A percentile compares a stretch with the other conserved stretches of the same genome.
phyloP scores from a whole-genome alignment of 163 green algal species.

The Chloroidium sp. region DNA sequence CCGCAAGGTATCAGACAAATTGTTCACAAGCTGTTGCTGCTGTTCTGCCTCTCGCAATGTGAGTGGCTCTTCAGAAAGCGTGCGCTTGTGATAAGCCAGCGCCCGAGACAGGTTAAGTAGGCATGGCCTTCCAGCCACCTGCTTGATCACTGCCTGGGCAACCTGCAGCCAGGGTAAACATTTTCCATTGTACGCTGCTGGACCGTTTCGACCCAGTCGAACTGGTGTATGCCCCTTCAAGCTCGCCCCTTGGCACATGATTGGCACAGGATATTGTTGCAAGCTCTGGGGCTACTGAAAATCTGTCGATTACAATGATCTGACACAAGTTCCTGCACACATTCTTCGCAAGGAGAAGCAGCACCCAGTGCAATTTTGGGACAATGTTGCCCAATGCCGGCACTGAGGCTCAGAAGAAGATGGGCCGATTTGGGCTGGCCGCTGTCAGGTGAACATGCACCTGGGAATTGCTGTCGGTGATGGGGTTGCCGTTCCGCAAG shows the following conservation, averaged over 20 bases:
- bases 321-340: too few species aligned
- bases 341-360: neutral
- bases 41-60: slow-evolving; percentile 6
- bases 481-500: neutral
- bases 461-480: neutral
- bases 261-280: too few species aligned
- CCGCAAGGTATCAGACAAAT: slow-evolving; percentile 36
- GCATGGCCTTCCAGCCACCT: slow-evolving; percentile 27
- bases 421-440: neutral
- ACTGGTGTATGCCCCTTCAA: too few species aligned
- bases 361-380: neutral
- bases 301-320: too few species aligned
- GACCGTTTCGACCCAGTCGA: neutral
- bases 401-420: too few species aligned
- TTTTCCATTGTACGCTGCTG: neutral
- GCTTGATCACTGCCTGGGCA: slow-evolving; percentile 10
- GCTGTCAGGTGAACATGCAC: neutral
- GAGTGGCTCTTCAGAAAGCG: slow-evolving; percentile 23
- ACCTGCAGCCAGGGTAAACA: neutral
- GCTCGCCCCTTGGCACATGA: too few species aligned
- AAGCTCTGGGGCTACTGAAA: too few species aligned
- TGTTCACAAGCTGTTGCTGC: slow-evolving; percentile 16
- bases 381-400: too few species aligned
- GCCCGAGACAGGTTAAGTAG: slow-evolving; percentile 44
- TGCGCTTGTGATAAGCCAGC: slow-evolving; percentile 39